Evolutionary conservation across 345 rosid species (phyloP).

Genomic region (Sisymbrium altissimum): DNA sequence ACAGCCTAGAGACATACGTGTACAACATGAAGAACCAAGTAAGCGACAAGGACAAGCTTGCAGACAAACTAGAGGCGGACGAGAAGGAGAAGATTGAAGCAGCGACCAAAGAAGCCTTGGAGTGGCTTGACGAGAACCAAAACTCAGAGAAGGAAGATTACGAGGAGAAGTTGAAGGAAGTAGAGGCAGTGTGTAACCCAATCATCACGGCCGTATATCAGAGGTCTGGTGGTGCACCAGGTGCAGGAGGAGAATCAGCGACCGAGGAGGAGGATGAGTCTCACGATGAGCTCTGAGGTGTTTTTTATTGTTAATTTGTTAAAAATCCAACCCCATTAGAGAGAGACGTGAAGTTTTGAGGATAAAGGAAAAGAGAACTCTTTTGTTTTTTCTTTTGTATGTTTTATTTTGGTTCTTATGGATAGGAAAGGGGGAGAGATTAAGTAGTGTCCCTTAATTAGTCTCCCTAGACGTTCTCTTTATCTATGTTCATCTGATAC

Average conservation of each 20-base stretch:
- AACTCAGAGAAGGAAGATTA: constrained; percentile 82
- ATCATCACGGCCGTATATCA: constrained; percentile 85
- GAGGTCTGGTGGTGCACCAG: constrained; percentile 82
- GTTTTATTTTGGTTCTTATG: not conserved
- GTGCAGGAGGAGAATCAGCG: constrained; percentile 31
- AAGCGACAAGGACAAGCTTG: constrained; percentile 87
- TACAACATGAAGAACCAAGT: constrained; percentile 98
- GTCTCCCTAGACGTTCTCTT: not conserved
- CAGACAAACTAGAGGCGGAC: constrained; percentile 79
- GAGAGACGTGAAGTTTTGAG: constrained; percentile 23
- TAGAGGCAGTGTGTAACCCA: constrained; percentile 94
- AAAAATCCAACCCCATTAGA: constrained; percentile 2
- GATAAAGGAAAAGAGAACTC: not conserved
- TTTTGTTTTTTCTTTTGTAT: not conserved
- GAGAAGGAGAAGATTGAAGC: constrained; percentile 90
- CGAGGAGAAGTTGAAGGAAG: constrained; percentile 94
- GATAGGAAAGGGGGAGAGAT: not conserved
- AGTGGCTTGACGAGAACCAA: constrained; percentile 96
- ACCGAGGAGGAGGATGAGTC: constrained; percentile 36
- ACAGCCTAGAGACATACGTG: constrained; percentile 76
- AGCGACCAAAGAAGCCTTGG: constrained; percentile 84
- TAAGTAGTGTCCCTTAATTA: not conserved
- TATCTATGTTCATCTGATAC: too few species aligned
- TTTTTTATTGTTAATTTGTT: constrained; percentile 23
- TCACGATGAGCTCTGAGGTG: constrained; percentile 31